Percentiles rank a stretch among this genome's conserved stretches.
phyloP scores from a whole-genome alignment of 805 yeast species.

The Metschnikowia kunwiensis region DNA sequence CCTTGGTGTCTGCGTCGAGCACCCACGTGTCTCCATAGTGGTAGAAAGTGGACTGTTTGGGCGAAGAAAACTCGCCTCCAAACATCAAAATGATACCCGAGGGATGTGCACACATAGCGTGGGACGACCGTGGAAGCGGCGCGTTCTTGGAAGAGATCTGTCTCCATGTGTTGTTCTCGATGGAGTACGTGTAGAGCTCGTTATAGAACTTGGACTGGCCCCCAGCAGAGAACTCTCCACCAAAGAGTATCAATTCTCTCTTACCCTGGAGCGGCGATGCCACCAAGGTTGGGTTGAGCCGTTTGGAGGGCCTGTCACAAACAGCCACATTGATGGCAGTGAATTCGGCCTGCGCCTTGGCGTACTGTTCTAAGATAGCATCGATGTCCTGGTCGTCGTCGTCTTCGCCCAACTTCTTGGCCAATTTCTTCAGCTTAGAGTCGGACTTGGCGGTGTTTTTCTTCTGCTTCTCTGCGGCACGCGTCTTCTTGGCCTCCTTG shows the following conservation, averaged over 20 bases:
- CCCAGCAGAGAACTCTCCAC: conserved; percentile 72
- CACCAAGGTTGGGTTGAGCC: conserved; percentile 74
- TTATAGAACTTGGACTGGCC: conserved; percentile 68
- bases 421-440: conserved; percentile 66
- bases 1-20: conserved; percentile 75
- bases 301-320: conserved; percentile 57
- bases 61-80: conserved; percentile 97
- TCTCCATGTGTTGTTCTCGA: conserved; percentile 82
- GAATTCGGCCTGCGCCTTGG: conserved; percentile 74
- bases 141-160: conserved; percentile 74
- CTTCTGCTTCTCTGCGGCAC: conserved; percentile 76
- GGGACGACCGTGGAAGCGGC: conserved; percentile 91
- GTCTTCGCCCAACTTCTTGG: conserved; percentile 72
- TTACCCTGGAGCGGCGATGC: conserved; percentile 73
- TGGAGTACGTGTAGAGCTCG: conserved; percentile 69
- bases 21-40: conserved; percentile 98
- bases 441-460: conserved; percentile 76
- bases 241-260: conserved; percentile 77
- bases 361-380: conserved; percentile 71
- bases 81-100: conserved; percentile 81
- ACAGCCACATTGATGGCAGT: conserved; percentile 64
- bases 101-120: conserved; percentile 91
- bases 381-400: conserved; percentile 88
- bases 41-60: conserved; percentile 91
- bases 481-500: conserved; percentile 88